phyloP scores from a whole-genome alignment of 1,284 basidiomycete genomes.

The Fistulina hepatica region DNA sequence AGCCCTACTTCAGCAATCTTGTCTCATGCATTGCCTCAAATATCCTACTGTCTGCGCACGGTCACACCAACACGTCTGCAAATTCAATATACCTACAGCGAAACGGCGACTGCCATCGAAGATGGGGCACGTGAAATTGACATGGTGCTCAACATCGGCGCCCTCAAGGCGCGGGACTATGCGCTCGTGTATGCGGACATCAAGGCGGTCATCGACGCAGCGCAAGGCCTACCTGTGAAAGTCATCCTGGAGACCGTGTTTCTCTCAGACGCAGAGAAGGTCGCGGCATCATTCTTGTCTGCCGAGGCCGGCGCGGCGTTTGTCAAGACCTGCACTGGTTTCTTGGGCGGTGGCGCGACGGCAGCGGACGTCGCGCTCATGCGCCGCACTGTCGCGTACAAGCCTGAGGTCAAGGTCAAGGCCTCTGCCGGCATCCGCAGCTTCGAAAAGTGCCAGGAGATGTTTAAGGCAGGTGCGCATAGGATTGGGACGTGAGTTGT shows the following conservation, averaged over 20 bases:
- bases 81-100: slow-evolving; percentile 21
- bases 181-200: slow-evolving; percentile 29
- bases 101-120: slow-evolving; percentile 31
- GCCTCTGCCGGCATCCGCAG: slow-evolving; percentile 37
- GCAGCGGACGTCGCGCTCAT: slow-evolving; percentile 32
- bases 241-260: slow-evolving; percentile 39
- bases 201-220: slow-evolving; percentile 25
- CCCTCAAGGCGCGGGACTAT: slow-evolving; percentile 31
- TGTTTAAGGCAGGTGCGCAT: slow-evolving; percentile 37
- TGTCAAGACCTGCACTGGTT: slow-evolving; percentile 41
- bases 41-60: no score
- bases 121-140: slow-evolving; percentile 38
- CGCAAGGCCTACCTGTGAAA: slow-evolving; percentile 28
- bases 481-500: slow-evolving; percentile 37
- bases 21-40: neutral
- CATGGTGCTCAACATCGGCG: slow-evolving; percentile 36
- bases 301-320: slow-evolving; percentile 37
- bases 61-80: neutral
- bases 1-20: slow-evolving; percentile 1
- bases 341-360: slow-evolving; percentile 32
- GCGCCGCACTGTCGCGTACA: slow-evolving; percentile 30
- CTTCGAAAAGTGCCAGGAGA: slow-evolving; percentile 33
- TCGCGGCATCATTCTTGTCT: slow-evolving; percentile 32
- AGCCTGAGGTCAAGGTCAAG: slow-evolving; percentile 34
- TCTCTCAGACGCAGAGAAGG: slow-evolving; percentile 30